phyloP scores from a whole-genome alignment of 2,329 filamentous ascomycete genomes.

The Domatiomyces catenatus region DNA sequence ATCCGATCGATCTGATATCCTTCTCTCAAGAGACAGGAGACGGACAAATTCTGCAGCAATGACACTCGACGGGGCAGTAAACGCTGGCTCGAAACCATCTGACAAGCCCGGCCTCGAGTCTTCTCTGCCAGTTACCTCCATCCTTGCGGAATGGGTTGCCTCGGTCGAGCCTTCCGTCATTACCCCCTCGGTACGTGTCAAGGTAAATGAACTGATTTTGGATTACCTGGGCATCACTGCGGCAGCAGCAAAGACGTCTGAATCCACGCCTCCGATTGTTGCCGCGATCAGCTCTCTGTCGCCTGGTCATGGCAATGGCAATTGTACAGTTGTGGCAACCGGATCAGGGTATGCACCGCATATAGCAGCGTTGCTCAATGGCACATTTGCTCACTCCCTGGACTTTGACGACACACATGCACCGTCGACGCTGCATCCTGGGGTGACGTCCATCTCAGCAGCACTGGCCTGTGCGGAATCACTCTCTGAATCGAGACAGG shows the following conservation, averaged over 20 bases:
- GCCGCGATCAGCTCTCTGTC: conserved; percentile 9
- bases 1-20: neutral
- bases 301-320: conserved; percentile 4
- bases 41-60: neutral
- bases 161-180: neutral
- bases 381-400: conserved; percentile 28
- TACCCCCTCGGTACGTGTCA: neutral
- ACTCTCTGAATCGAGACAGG: neutral
- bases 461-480: conserved; percentile 21
- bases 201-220: conserved; percentile 14
- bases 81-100: neutral
- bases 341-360: conserved; percentile 19
- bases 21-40: too few relatives aligned
- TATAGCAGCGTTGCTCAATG: conserved; percentile 29
- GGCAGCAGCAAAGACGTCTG: conserved; percentile 9
- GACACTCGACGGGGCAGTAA: neutral
- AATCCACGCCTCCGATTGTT: conserved; percentile 12
- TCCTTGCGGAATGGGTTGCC: neutral
- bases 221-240: conserved; percentile 15
- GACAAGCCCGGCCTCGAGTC: neutral
- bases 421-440: conserved; percentile 27
- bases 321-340: conserved; percentile 13
- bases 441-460: conserved; percentile 23
- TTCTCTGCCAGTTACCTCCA: neutral
- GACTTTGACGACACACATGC: conserved; percentile 35